These are phyloP conservation scores for Gymnopilus dilepis DNA, from an alignment of 768 basidiomycete species.

Conservation along the genomic window DNA sequence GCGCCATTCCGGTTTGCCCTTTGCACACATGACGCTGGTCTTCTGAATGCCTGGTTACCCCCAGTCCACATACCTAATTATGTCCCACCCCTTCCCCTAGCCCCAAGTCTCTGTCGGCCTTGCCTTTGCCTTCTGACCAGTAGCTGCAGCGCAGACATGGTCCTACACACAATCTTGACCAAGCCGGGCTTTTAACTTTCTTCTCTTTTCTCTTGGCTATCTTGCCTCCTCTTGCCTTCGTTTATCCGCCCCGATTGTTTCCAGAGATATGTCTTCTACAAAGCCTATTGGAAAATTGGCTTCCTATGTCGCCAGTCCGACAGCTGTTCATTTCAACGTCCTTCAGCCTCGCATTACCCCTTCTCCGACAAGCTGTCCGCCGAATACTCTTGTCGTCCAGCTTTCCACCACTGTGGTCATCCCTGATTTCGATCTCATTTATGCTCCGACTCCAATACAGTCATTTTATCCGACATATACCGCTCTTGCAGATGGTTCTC, in stretches of 20 bases:
- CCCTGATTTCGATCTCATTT: conserved; percentile 50
- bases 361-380: conserved; percentile 38
- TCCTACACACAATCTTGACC: conserved; percentile 25
- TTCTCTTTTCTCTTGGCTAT: neutral
- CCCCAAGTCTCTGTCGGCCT: neutral
- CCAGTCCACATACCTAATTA: conserved; percentile 18
- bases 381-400: conserved; percentile 52
- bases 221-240: conserved; percentile 4
- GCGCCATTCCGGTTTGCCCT: conserved; percentile 10
- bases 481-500: conserved; percentile 61
- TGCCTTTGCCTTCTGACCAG: conserved; percentile 20
- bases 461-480: conserved; percentile 54
- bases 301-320: conserved; percentile 1
- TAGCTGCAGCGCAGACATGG: conserved; percentile 34
- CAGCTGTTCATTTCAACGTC: conserved; percentile 15
- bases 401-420: conserved; percentile 56
- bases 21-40: conserved; percentile 21
- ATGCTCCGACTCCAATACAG: conserved; percentile 42
- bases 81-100: conserved; percentile 16
- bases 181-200: conserved; percentile 21
- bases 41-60: conserved; percentile 18
- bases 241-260: conserved; percentile 7
- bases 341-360: conserved; percentile 40
- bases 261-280: conserved; percentile 11
- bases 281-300: conserved; percentile 7